Conservation (phyloP, 2,329 filamentous ascomycete species). For the Phaeosphaeria sp. region DNA sequence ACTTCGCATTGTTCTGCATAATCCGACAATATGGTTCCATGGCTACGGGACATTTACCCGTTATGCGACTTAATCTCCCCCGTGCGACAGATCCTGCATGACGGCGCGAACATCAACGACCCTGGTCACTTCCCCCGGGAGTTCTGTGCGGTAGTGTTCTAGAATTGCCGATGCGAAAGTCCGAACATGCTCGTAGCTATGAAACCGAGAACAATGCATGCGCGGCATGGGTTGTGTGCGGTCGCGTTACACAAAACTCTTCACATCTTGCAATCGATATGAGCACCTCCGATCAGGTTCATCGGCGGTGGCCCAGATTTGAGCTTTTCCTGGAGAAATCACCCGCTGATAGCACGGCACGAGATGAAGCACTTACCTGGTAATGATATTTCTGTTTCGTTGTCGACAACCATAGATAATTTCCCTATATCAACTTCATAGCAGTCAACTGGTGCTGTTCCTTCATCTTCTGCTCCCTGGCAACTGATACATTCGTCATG, state of each 20-base stretch:
- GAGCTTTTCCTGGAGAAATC: not conserved
- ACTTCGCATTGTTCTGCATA: not conserved
- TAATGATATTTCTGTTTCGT: not conserved
- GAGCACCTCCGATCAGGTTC: not conserved
- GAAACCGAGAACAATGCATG: not conserved
- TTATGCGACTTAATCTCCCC: not conserved
- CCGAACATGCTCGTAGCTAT: not conserved
- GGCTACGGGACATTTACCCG: conserved; percentile 3
- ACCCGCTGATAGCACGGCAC: conserved; percentile 5
- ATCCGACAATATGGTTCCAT: not conserved
- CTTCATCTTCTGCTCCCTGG: conserved; percentile 3
- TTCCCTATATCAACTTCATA: conserved; percentile 10
- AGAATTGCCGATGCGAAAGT: not conserved
- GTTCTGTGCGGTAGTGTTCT: not conserved
- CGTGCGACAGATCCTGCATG: not conserved
- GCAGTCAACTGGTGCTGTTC: not conserved
- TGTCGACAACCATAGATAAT: conserved; percentile 2
- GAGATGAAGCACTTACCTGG: conserved; percentile 7
- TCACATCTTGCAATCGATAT: conserved; percentile 1
- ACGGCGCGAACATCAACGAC: not conserved
- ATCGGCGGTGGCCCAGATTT: not conserved
- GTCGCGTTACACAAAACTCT: not conserved
- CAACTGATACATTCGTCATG: conserved; percentile 7
- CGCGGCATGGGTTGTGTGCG: not conserved
- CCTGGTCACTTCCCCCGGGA: not conserved